Percentiles rank a stretch among this genome's conserved stretches.
phyloP scores from a whole-genome alignment of 257 asterid species.

The Plectranthus barbatus region DNA sequence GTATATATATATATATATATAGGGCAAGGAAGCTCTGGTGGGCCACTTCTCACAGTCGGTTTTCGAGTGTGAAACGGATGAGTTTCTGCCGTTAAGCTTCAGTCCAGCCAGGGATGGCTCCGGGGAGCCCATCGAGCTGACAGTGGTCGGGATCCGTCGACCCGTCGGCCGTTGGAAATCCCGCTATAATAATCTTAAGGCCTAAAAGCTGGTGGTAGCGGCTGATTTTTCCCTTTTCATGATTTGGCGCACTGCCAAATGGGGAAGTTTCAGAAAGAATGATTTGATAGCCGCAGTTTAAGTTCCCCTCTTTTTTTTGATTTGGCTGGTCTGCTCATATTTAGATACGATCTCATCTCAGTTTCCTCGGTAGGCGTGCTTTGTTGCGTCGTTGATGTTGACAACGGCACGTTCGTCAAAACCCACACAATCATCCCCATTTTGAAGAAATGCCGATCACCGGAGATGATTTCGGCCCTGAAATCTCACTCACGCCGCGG shows the following conservation, averaged over 20 bases:
- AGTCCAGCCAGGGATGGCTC: slow-evolving; percentile 55
- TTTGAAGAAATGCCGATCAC: neutral
- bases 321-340: neutral
- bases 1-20: neutral
- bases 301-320: no score
- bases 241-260: slow-evolving; percentile 16
- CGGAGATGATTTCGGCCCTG: neutral
- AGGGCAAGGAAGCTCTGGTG: slow-evolving; percentile 55
- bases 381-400: no score
- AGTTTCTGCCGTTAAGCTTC: slow-evolving; percentile 42
- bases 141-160: slow-evolving; percentile 28
- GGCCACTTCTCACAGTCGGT: slow-evolving; percentile 18
- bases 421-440: neutral
- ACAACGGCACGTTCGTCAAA: no score
- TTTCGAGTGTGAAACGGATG: slow-evolving; percentile 45
- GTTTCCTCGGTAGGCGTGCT: neutral
- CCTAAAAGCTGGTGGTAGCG: neutral
- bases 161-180: neutral
- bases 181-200: slow-evolving; percentile 2
- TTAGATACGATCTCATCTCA: neutral
- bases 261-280: neutral
- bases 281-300: neutral
- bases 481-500: no score
- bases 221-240: neutral
- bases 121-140: slow-evolving; percentile 22